Percentiles rank a stretch among this genome's conserved stretches.
These are phyloP conservation scores for Emergomyces orientalis DNA, from an alignment of 2,329 filamentous ascomycete species.

Conservation along the genomic window DNA sequence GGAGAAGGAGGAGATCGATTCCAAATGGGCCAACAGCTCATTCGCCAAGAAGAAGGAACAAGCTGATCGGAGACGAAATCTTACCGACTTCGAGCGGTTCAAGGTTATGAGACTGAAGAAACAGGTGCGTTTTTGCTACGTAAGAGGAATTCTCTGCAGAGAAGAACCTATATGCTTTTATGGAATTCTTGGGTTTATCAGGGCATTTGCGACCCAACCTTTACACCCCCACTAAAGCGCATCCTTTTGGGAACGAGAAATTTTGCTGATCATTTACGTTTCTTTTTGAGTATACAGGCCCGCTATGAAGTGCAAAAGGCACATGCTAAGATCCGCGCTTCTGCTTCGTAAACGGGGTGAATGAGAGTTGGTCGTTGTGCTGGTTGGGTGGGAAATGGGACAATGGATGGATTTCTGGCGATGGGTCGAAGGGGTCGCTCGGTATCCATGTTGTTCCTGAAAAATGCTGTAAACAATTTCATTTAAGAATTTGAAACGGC, in stretches of 20 bases:
- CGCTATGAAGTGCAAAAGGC: conserved; percentile 97
- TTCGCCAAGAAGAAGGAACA: conserved; percentile 91
- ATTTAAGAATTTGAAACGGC: conserved; percentile 13
- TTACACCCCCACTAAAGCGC: background rate
- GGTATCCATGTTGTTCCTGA: conserved; percentile 10
- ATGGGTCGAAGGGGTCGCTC: conserved; percentile 9
- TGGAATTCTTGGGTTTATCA: background rate
- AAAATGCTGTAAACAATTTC: conserved; percentile 18
- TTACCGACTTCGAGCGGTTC: conserved; percentile 99
- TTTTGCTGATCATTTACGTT: background rate
- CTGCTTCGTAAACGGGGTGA: conserved; percentile 50
- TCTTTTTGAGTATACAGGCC: conserved; percentile 40
- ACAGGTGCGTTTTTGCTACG: conserved; percentile 56
- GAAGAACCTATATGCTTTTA: background rate
- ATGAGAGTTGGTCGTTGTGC: conserved; percentile 30
- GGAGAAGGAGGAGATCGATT: conserved; percentile 84
- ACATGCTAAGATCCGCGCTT: conserved; percentile 81
- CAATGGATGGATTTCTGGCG: conserved; percentile 10
- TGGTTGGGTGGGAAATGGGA: conserved; percentile 26
- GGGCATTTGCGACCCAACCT: background rate
- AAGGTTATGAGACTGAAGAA: conserved; percentile 99
- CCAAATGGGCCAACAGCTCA: conserved; percentile 83
- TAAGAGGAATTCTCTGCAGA: background rate
- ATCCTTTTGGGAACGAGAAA: background rate
- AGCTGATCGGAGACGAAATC: conserved; percentile 73